Evolutionary conservation across 768 basidiomycete genomes (phyloP).

Genomic region (Xerocomus brunneocitrinus): DNA sequence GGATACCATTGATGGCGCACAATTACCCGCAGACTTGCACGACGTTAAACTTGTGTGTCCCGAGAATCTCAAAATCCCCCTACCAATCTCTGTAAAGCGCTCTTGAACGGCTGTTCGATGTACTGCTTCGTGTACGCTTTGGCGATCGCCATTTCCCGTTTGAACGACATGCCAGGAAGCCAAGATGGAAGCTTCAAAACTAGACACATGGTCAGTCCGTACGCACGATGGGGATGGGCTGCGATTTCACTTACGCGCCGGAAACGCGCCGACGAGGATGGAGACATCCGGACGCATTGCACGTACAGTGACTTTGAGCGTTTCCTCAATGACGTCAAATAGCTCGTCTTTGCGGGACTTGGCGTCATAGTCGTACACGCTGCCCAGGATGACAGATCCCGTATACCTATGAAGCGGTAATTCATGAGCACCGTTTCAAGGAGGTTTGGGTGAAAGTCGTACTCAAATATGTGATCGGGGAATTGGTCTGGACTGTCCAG

Average conservation of each 20-base stretch:
- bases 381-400: constrained; percentile 16
- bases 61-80: neutral
- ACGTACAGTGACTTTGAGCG: constrained; percentile 1
- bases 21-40: constrained; percentile 7
- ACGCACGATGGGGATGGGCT: neutral
- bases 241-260: constrained; percentile 8
- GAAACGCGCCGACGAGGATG: constrained; percentile 16
- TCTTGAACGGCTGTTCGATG: constrained; percentile 12
- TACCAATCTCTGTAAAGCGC: constrained; percentile 18
- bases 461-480: constrained; percentile 34
- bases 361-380: constrained; percentile 19
- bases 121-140: constrained; percentile 15
- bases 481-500: constrained; percentile 31
- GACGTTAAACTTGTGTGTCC: neutral
- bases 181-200: constrained; percentile 22
- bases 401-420: constrained; percentile 11
- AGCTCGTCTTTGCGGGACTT: constrained; percentile 13
- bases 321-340: constrained; percentile 4
- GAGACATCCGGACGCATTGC: constrained; percentile 18
- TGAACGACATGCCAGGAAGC: constrained; percentile 24
- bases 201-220: neutral
- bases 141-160: constrained; percentile 15
- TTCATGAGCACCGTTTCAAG: neutral
- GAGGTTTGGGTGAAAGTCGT: neutral
- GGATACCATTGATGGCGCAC: constrained; percentile 15